These are phyloP conservation scores for Colletotrichum paranaense DNA, from an alignment of 2,329 filamentous ascomycete genomes.

Conservation along the genomic window DNA sequence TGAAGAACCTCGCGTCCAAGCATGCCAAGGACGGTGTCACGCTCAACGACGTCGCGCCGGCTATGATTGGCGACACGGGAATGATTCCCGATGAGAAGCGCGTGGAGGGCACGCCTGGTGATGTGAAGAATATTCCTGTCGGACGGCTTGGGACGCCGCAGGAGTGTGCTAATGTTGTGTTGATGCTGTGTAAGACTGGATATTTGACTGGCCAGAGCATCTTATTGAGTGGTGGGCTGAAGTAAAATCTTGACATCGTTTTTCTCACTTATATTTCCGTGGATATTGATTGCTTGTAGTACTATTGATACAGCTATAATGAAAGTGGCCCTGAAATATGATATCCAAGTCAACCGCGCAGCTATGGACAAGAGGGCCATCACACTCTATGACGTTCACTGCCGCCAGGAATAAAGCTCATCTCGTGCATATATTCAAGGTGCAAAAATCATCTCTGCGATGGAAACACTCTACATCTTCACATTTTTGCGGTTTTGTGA, in stretches of 20 bases:
- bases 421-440: neutral
- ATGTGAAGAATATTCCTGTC: slow-evolving; percentile 69
- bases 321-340: neutral
- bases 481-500: neutral
- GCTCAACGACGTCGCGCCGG: slow-evolving; percentile 75
- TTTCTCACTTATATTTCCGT: neutral
- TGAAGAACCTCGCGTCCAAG: slow-evolving; percentile 71
- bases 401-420: too few relatives aligned
- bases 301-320: neutral
- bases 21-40: slow-evolving; percentile 71
- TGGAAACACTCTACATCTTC: neutral
- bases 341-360: too few relatives aligned
- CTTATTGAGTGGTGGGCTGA: slow-evolving; percentile 62
- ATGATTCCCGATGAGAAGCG: slow-evolving; percentile 69
- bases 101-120: slow-evolving; percentile 64
- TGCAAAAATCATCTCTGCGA: neutral
- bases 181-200: slow-evolving; percentile 70
- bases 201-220: slow-evolving; percentile 70
- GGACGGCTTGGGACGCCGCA: slow-evolving; percentile 67
- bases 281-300: neutral
- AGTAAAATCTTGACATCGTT: slow-evolving; percentile 43
- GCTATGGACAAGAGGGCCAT: too few relatives aligned
- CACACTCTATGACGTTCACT: too few relatives aligned
- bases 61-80: slow-evolving; percentile 74
- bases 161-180: slow-evolving; percentile 70